A percentile compares a stretch with the other conserved stretches of the same genome.
Conservation (phyloP, 208 protist genomes). For the Porcisia deanei region DNA sequence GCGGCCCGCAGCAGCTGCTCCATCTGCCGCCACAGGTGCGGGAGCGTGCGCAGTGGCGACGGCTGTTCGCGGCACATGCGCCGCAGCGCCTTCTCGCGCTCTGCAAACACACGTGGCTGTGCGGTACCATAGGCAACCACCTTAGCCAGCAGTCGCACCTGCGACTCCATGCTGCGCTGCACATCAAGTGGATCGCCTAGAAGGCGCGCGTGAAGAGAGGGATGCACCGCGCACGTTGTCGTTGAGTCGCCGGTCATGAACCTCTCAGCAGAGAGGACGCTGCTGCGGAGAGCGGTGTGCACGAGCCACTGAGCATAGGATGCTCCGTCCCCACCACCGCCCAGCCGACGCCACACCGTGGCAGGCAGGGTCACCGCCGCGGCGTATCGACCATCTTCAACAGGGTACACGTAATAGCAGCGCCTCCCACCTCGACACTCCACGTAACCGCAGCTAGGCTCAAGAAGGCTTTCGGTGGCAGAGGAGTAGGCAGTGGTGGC, state of each 20-base stretch:
- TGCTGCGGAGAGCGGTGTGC: slow-evolving; percentile 47
- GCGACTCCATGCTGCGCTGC: slow-evolving; percentile 27
- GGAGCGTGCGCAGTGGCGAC: slow-evolving; percentile 34
- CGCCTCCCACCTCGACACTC: slow-evolving; percentile 31
- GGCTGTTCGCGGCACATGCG: slow-evolving; percentile 32
- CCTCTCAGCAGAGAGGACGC: slow-evolving; percentile 8
- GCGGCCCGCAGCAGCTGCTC: slow-evolving; percentile 43
- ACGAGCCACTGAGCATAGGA: slow-evolving; percentile 31
- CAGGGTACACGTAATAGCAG: slow-evolving; percentile 40
- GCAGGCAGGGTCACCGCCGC: slow-evolving; percentile 40
- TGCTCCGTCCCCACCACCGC: slow-evolving; percentile 26
- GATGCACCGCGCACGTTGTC: slow-evolving; percentile 25
- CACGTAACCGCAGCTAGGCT: slow-evolving; percentile 12
- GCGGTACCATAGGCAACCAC: not conserved
- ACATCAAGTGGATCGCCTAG: slow-evolving; percentile 30
- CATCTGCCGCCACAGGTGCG: slow-evolving; percentile 20
- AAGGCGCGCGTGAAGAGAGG: slow-evolving; percentile 50
- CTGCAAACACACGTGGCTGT: slow-evolving; percentile 1
- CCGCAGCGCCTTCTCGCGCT: slow-evolving; percentile 19
- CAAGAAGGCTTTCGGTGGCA: not conserved
- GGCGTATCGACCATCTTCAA: slow-evolving; percentile 56
- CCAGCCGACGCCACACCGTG: slow-evolving; percentile 41
- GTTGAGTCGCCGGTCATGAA: not conserved
- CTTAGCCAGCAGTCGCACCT: slow-evolving; percentile 27
- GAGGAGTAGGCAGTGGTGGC: not conserved